phyloP scores from a whole-genome alignment of 1,284 basidiomycete species.

The Malassezia furfur region DNA sequence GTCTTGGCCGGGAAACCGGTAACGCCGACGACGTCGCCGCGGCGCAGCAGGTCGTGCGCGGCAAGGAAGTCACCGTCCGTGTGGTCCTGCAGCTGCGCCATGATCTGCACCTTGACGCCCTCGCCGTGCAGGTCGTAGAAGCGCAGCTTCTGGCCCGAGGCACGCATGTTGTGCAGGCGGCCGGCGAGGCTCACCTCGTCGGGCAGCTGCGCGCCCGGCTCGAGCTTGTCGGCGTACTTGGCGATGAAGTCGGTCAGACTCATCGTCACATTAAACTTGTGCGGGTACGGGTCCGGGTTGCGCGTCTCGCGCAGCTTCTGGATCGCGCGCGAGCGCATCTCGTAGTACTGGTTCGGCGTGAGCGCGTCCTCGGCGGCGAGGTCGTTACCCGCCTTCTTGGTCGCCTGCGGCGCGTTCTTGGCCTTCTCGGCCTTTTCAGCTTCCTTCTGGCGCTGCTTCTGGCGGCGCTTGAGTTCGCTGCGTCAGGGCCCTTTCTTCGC shows the following conservation, averaged over 20 bases:
- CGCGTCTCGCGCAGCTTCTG: constrained; percentile 73
- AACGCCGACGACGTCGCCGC: constrained; percentile 93
- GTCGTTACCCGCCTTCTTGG: constrained; percentile 18
- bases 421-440: constrained; percentile 70
- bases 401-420: constrained; percentile 23
- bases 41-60: constrained; percentile 76
- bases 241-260: constrained; percentile 71
- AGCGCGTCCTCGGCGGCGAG: constrained; percentile 35
- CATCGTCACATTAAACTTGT: constrained; percentile 87
- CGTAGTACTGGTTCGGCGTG: constrained; percentile 73
- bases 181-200: constrained; percentile 63
- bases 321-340: constrained; percentile 79
- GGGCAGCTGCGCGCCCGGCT: constrained; percentile 39
- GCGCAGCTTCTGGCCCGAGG: constrained; percentile 69
- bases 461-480: constrained; percentile 35
- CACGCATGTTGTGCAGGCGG: constrained; percentile 80
- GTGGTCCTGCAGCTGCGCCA: constrained; percentile 73
- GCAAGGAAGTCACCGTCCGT: constrained; percentile 57
- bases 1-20: constrained; percentile 80
- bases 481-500: neutral
- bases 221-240: constrained; percentile 58
- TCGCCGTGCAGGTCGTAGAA: constrained; percentile 95
- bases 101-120: constrained; percentile 86
- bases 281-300: constrained; percentile 80
- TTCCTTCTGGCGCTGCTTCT: constrained; percentile 64